Evolutionary conservation across 2,329 filamentous ascomycete genomes (phyloP).

Genomic region (Onygena corvina): DNA sequence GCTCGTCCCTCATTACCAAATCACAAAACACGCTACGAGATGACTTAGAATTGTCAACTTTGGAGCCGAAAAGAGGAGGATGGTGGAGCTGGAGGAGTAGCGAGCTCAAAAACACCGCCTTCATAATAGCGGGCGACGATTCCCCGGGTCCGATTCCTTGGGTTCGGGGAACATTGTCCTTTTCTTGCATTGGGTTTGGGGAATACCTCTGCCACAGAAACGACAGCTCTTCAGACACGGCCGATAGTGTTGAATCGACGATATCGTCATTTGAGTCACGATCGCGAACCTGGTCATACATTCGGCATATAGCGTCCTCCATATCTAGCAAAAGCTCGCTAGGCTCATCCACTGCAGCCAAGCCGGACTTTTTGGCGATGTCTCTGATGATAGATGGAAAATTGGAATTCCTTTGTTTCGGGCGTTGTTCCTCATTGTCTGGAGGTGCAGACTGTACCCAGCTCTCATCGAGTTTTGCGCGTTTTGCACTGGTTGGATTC

Average conservation of each 20-base stretch:
- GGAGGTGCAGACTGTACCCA: conserved; percentile 27
- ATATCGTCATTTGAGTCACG: conserved; percentile 24
- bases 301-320: conserved; percentile 54
- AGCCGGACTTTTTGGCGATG: conserved; percentile 45
- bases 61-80: conserved; percentile 36
- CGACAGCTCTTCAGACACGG: conserved; percentile 26
- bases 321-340: conserved; percentile 62
- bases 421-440: conserved; percentile 26
- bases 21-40: conserved; percentile 20
- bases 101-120: conserved; percentile 66
- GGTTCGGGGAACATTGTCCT: conserved; percentile 28
- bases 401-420: conserved; percentile 42
- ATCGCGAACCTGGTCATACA: conserved; percentile 43
- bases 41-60: conserved; percentile 18
- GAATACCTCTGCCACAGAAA: conserved; percentile 25
- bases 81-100: conserved; percentile 72
- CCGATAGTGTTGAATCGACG: conserved; percentile 24
- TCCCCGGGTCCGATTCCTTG: conserved; percentile 55
- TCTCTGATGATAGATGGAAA: conserved; percentile 62
- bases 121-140: conserved; percentile 52
- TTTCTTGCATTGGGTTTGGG: conserved; percentile 33
- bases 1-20: conserved; percentile 22
- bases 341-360: conserved; percentile 54
- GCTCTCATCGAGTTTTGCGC: conserved; percentile 32
- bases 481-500: conserved; percentile 32